Percentiles rank a stretch among this genome's conserved stretches.
These are phyloP conservation scores for Hylodesmum podocarpum DNA, from an alignment of 306 rosid genomes.

Conservation along the genomic window DNA sequence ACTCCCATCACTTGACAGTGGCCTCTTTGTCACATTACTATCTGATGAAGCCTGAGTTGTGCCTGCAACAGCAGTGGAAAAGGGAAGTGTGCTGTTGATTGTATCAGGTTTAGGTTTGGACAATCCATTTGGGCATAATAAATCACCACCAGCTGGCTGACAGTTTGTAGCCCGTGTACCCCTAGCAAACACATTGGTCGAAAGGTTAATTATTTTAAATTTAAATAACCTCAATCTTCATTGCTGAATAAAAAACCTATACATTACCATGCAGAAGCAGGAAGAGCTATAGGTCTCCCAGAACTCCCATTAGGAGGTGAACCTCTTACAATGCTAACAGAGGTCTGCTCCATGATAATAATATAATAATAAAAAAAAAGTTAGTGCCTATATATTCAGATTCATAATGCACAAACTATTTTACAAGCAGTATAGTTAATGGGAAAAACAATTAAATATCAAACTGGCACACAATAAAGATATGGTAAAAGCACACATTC, in stretches of 20 bases:
- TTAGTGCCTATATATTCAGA: conserved; percentile 6
- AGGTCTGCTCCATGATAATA: conserved; percentile 51
- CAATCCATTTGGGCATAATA: conserved; percentile 54
- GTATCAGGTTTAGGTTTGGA: conserved; percentile 56
- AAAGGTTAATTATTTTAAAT: neutral
- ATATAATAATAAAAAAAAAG: conserved; percentile 10
- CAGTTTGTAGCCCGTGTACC: conserved; percentile 60
- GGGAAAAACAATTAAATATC: conserved; percentile 1
- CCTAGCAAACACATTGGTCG: conserved; percentile 45
- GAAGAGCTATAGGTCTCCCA: conserved; percentile 54
- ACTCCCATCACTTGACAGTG: conserved; percentile 45
- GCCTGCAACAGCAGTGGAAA: conserved; percentile 57
- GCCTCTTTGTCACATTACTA: conserved; percentile 45
- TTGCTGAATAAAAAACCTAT: conserved; percentile 18
- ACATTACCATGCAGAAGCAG: conserved; percentile 75
- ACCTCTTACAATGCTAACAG: conserved; percentile 43
- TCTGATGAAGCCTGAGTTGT: conserved; percentile 37
- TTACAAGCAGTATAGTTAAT: conserved; percentile 5
- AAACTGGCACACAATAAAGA: neutral
- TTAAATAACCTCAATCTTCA: conserved; percentile 3
- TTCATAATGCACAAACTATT: neutral
- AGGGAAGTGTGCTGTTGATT: conserved; percentile 37
- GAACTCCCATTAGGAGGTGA: conserved; percentile 76
- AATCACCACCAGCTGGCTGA: conserved; percentile 43
- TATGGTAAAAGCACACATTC: neutral